Evolutionary conservation across 441 rosid genomes (phyloP).

Genomic region (Hura crepitans): DNA sequence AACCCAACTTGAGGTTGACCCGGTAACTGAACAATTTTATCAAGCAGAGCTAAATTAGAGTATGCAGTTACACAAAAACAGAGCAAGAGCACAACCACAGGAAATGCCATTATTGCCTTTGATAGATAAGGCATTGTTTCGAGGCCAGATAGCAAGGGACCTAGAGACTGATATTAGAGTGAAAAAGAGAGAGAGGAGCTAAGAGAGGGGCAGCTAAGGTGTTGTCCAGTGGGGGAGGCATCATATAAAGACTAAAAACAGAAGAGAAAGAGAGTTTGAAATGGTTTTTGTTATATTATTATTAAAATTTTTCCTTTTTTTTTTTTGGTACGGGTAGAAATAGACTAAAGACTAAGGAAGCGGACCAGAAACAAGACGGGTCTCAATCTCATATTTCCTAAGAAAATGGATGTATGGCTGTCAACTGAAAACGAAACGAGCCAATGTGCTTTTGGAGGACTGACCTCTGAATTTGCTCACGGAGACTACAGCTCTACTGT

Average conservation of each 20-base stretch:
- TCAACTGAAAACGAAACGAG: constrained; percentile 30
- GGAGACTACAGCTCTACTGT: constrained; percentile 21
- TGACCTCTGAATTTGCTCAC: constrained; percentile 16
- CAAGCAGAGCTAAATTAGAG: constrained; percentile 40
- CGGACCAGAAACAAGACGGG: constrained; percentile 28
- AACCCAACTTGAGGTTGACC: constrained; percentile 81
- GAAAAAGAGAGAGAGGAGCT: constrained; percentile 10
- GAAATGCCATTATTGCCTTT: constrained; percentile 42
- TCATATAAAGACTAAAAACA: constrained; percentile 26
- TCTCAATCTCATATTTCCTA: constrained; percentile 10
- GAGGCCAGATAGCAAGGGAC: constrained; percentile 11
- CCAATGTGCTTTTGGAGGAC: constrained; percentile 24
- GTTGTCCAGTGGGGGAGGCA: constrained; percentile 24
- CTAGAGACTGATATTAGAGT: constrained; percentile 20
- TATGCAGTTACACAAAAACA: constrained; percentile 27
- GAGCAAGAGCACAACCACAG: constrained; percentile 33
- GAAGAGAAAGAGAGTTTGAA: background rate
- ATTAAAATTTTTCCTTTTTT: no score
- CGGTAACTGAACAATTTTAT: constrained; percentile 51
- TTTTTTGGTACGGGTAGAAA: background rate
- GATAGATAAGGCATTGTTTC: constrained; percentile 31
- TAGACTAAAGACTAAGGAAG: constrained; percentile 1
- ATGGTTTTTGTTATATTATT: background rate
- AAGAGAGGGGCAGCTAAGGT: constrained; percentile 6
- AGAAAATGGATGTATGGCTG: constrained; percentile 27